Evolutionary conservation across 2,329 filamentous ascomycete species (phyloP).

Genomic region (Neofusicoccum sp.): DNA sequence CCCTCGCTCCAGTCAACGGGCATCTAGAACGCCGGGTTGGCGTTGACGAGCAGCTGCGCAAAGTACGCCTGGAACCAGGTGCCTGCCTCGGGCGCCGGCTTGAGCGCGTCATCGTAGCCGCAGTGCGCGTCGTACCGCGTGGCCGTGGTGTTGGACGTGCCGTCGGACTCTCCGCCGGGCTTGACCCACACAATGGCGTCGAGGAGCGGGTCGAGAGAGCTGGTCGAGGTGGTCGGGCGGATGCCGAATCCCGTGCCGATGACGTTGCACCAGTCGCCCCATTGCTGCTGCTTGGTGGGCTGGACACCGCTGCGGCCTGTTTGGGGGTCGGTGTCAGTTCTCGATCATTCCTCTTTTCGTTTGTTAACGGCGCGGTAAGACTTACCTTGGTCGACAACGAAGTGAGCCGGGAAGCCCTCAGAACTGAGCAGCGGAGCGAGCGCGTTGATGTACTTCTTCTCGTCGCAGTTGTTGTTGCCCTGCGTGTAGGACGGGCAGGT

Average conservation of each 20-base stretch:
- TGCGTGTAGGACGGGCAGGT: constrained; percentile 49
- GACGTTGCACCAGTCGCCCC: constrained; percentile 72
- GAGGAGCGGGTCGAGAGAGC: constrained; percentile 50
- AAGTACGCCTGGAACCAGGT: constrained; percentile 63
- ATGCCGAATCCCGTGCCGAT: constrained; percentile 64
- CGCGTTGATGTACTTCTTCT: constrained; percentile 56
- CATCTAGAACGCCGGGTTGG: constrained; percentile 29
- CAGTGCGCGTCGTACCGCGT: constrained; percentile 59
- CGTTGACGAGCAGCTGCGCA: constrained; percentile 38
- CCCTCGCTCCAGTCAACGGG: not conserved
- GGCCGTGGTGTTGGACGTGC: constrained; percentile 47
- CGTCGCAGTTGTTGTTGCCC: constrained; percentile 55
- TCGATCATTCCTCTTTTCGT: not conserved
- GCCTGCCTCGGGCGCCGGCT: constrained; percentile 71
- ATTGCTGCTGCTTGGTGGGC: constrained; percentile 56
- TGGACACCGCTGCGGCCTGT: constrained; percentile 62
- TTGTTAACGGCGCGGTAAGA: no score
- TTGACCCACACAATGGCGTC: constrained; percentile 74
- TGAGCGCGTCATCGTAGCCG: constrained; percentile 55
- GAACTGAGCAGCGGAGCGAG: constrained; percentile 52
- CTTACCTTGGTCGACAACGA: constrained; percentile 53
- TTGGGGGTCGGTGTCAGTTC: constrained; percentile 18
- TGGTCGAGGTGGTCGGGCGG: constrained; percentile 66
- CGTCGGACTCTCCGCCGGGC: constrained; percentile 61
- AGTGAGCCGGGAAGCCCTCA: constrained; percentile 56